Evolutionary conservation across 2,329 filamentous ascomycete species (phyloP), one percentile per base, ranked within the genome.

Genomic region (Cladophialophora psammophila): DNA sequence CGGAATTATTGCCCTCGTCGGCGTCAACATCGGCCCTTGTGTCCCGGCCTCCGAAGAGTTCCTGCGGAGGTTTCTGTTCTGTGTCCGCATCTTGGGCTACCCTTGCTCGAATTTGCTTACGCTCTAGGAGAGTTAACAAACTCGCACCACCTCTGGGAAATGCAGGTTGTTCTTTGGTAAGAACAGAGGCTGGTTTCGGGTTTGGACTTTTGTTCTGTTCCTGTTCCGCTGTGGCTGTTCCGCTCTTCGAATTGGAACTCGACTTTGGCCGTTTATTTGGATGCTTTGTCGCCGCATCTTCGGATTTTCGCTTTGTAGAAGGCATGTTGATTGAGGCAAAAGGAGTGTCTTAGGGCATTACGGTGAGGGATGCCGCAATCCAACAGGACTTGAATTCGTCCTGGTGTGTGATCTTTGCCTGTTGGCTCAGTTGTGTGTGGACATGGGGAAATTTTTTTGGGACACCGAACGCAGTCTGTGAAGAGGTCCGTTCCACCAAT

Each of bases 71-170:
- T 38, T 87, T 87, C 74, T 96, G 90, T 79, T 98, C 95, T 76
- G 94, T 95, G 45, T 96, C 83, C 48, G 94, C 95, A 83, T 99
- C 95, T 74, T 91, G 90, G 76, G 91, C 95, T 54, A 95, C 95
- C 79, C 98, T 91, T 66, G 96, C 90, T 75, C 95, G 91, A 70
- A 99, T 98, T 80, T 98, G 93, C 81, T 97, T 97, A 77, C 96
- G 91, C 78, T 99, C 95, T 60, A 99, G 83, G 20, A 95, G 94
- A 1, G 95, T 97, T 76, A 99, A 82, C 60, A 97, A 85, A 76
- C 92, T 96, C 61, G 89, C 94, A 52, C 95, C 96, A 64, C 95
- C 95, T 84, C 95, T 88, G 72, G 95, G 94, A 75, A 99, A 99
- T 53, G 94, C 85, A 38, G 90, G 89, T 76, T 97, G 95, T 72